Evolutionary conservation across 1,139 yeast genomes (phyloP).

Genomic region (Candida albicans): DNA sequence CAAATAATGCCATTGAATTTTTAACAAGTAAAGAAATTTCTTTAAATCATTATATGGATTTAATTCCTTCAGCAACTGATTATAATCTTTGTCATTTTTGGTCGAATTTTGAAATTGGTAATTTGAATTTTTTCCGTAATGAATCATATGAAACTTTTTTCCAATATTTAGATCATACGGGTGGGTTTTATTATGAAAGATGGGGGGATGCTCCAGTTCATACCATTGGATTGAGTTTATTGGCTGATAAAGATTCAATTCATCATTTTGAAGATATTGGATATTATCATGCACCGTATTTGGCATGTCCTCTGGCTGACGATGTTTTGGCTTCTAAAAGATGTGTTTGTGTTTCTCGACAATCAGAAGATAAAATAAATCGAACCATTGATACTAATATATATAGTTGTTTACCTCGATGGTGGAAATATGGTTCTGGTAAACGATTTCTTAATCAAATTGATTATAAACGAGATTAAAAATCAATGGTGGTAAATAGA

Average conservation of each 20-base stretch:
- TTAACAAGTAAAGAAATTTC: constrained; percentile 59
- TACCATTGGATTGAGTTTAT: constrained; percentile 67
- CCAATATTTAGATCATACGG: constrained; percentile 63
- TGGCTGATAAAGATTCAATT: constrained; percentile 66
- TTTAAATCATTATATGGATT: constrained; percentile 25
- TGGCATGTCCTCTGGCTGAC: constrained; percentile 69
- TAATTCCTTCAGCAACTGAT: constrained; percentile 37
- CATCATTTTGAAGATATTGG: constrained; percentile 94
- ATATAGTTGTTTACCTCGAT: constrained; percentile 74
- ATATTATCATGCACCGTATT: constrained; percentile 79
- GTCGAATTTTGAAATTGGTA: constrained; percentile 91
- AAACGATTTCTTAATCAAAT: constrained; percentile 47
- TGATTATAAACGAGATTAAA: constrained; percentile 16
- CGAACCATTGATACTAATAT: constrained; percentile 54
- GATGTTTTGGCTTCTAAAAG: constrained; percentile 55
- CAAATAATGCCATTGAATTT: constrained; percentile 68
- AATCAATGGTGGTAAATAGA: background rate
- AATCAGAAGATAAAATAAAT: constrained; percentile 29
- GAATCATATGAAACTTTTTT: constrained; percentile 69
- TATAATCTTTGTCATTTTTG: constrained; percentile 93
- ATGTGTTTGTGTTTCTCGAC: constrained; percentile 62
- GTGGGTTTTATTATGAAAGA: constrained; percentile 88
- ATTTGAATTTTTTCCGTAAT: constrained; percentile 75
- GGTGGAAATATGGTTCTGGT: constrained; percentile 81
- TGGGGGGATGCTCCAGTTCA: constrained; percentile 99